These are phyloP conservation scores for Lyophyllum decastes DNA, from an alignment of 768 basidiomycete genomes.

Conservation along the genomic window DNA sequence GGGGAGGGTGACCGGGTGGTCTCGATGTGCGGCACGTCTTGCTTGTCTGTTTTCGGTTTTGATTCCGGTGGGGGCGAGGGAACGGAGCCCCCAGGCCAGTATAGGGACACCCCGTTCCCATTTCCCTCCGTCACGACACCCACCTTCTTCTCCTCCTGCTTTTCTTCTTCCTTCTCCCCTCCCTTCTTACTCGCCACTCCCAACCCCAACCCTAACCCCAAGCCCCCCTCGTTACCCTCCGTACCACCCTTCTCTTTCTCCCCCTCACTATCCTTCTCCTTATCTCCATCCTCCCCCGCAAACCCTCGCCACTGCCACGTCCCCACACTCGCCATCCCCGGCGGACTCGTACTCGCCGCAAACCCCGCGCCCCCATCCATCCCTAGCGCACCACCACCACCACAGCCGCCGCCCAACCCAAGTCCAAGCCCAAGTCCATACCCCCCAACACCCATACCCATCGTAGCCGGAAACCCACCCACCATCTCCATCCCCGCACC, in stretches of 20 bases:
- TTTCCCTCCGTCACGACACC: not conserved
- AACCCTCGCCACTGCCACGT: conserved; percentile 19
- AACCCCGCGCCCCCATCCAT: conserved; percentile 14
- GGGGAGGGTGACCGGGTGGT: too few relatives aligned
- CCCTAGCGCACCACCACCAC: not conserved
- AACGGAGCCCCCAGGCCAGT: conserved; percentile 19
- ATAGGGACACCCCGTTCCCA: conserved; percentile 5
- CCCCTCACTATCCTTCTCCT: conserved; percentile 3
- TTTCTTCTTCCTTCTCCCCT: conserved; percentile 1
- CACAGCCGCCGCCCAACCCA: too few relatives aligned
- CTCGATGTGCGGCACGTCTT: not conserved
- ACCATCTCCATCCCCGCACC: conserved; percentile 4
- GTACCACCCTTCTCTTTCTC: too few relatives aligned
- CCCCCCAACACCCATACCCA: conserved; percentile 5
- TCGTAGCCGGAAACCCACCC: conserved; percentile 13
- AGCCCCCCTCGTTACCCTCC: too few relatives aligned
- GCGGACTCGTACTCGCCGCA: conserved; percentile 34
- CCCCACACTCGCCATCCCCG: conserved; percentile 19
- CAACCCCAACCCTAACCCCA: too few relatives aligned
- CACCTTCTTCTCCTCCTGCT: conserved; percentile 5
- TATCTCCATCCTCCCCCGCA: not conserved
- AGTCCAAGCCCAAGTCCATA: conserved; percentile 1
- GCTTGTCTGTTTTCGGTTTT: not conserved
- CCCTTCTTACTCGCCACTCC: too few relatives aligned
- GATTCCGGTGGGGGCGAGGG: not conserved